A percentile compares a stretch with the other conserved stretches of the same genome.
phyloP scores from a whole-genome alignment of 2,329 filamentous ascomycete species.

The Microcyclospora pomicola region DNA sequence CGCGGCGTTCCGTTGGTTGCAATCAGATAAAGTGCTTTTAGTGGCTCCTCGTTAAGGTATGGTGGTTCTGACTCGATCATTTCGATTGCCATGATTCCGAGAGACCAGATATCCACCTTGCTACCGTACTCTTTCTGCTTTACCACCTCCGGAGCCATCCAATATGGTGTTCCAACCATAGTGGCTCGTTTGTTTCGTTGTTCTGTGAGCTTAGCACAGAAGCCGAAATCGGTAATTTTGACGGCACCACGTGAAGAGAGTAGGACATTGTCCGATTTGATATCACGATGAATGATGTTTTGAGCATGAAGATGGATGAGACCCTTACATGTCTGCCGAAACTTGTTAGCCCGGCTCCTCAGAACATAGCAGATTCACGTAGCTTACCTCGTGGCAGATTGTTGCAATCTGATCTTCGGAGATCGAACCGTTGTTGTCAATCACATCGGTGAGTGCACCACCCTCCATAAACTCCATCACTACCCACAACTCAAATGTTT shows the following conservation, averaged over 20 bases:
- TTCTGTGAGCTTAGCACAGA: constrained; percentile 96
- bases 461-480: constrained; percentile 99
- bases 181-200: constrained; percentile 94
- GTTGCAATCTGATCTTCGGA: constrained; percentile 96
- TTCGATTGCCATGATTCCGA: constrained; percentile 99
- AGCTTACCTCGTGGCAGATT: constrained; percentile 81
- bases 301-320: constrained; percentile 88
- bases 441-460: constrained; percentile 91
- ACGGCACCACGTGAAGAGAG: constrained; percentile 89
- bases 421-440: constrained; percentile 91
- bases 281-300: constrained; percentile 96
- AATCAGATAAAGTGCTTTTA: constrained; percentile 94
- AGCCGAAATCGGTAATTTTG: constrained; percentile 94
- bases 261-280: constrained; percentile 97
- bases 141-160: constrained; percentile 99
- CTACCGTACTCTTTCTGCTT: constrained; percentile 98
- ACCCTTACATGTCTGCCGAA: constrained; percentile 72
- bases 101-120: constrained; percentile 97
- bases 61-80: constrained; percentile 99
- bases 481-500: constrained; percentile 92
- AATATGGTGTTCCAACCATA: constrained; percentile 98
- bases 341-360: not conserved
- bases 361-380: not conserved
- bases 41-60: constrained; percentile 92
- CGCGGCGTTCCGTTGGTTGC: constrained; percentile 94